phyloP scores from a whole-genome alignment of 495 filamentous ascomycete species.

The Lepidopterella palustris region DNA sequence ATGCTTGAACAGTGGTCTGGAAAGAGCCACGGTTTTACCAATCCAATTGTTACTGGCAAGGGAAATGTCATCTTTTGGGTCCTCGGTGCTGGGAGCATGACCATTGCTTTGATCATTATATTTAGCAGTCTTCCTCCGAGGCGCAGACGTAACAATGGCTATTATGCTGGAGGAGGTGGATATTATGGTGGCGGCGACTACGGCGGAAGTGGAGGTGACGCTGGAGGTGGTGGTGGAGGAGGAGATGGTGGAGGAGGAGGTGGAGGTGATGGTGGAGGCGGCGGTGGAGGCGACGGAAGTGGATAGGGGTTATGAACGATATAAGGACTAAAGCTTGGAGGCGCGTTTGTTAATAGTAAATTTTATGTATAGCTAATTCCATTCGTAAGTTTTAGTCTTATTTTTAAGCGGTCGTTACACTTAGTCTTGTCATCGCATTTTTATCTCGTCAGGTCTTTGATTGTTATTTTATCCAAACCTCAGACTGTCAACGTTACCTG shows the following conservation, averaged over 20 bases:
- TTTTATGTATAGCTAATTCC: background rate
- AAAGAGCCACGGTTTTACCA: background rate
- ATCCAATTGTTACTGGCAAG: background rate
- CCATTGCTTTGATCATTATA: background rate
- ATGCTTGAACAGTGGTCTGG: background rate
- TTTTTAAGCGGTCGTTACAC: background rate
- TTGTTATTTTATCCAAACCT: too few relatives aligned
- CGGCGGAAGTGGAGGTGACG: background rate
- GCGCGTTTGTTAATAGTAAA: background rate
- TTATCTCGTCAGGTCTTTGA: background rate
- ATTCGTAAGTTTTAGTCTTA: background rate
- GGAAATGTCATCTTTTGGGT: background rate
- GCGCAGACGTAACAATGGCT: background rate
- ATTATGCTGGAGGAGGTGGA: background rate
- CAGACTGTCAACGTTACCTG: too few relatives aligned
- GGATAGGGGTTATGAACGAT: background rate
- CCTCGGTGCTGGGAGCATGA: background rate
- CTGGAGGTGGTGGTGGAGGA: background rate
- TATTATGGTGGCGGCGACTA: background rate
- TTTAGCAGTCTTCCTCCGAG: background rate
- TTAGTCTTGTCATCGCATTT: background rate
- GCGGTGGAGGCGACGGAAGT: background rate
- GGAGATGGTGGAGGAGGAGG: background rate
- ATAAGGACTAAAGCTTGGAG: background rate
- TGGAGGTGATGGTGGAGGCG: background rate